Evolutionary conservation across 768 basidiomycete genomes (phyloP), one percentile per base, ranked within the genome.

Genomic region (Phallus indusiatus): DNA sequence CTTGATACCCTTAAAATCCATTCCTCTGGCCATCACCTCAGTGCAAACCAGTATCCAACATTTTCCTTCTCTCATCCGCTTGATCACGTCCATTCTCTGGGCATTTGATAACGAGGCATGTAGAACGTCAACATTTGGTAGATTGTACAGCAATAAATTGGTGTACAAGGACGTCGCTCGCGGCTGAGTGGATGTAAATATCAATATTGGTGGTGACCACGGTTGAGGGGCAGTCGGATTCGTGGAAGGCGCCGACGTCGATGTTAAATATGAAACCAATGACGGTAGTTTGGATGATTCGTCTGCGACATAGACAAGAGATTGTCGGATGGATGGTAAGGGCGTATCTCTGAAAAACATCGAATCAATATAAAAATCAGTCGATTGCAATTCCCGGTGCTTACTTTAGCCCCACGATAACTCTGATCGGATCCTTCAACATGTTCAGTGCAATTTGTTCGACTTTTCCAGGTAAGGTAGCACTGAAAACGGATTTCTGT

Each of bases 21-120:
- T 94, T 2, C 96, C 96, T 64, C 96, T 81, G 21, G 92, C 93
- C 90, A 98, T 90, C 54, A 98, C 90, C 70, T 99, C 96, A 21
- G 96, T 99, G 64, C 87, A 90, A 50, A 99, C 81, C 81, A 98
- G 82, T 35, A 94, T 83, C 96, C 96, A 98, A 61, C 90, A 88
- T 68, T 90, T 82, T 0, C 94, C 96, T 65, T 78, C 79, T 24
- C 90, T 84, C 86, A 99, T 95, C 35, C 87, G 81, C 46, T 78
- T 76, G 10, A 96, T 78, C 17, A 88, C 84, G 66, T 94, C 84
- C 65, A 94, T 91, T 56, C 96, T 81, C 70, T 94, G 90, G 66
- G 88, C 87, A 66, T 84, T 86, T 2, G 82, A 88, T 77, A 94
- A 81, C 1, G 90, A 92, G 2, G 93, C 92, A 70, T 99, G 95